Evolutionary conservation across 352 stramenopile species (phyloP), one percentile per base, ranked within the genome.

Genomic region (Globisporangium takayamanum): DNA sequence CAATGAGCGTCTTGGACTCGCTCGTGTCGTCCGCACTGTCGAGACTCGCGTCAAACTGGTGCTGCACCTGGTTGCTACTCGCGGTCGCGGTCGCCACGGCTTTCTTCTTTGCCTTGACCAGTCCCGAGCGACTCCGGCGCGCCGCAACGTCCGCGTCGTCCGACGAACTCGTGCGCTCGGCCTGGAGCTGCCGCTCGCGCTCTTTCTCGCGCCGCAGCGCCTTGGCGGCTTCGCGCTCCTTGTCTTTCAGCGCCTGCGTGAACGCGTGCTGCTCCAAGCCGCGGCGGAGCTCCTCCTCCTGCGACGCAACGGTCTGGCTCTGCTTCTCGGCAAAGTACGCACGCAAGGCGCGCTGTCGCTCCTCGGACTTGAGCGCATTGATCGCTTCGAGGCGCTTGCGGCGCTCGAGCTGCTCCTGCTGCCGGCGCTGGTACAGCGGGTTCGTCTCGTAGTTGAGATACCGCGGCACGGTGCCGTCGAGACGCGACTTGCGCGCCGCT

Each of bases 391-490:
- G 64, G 14, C 78, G 77, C 53, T 75, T 84, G 20, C 81, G 78
- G 20, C 81, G 81, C 42, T 91, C 77, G 16, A 80, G 55, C 57
- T 91, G 81, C 60, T 70, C 53, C 36, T 80, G 76, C 15, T 76
- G 69, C 56, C 80, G 73, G 28, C 74, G 67, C 30, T 62, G 60
- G 54, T 80, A 91, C 5, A 66, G 70, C 1, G 69, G 62, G 0
- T 61, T 65, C 11, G 79, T 80, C 53, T 74, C 59, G 63, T 89
- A 91, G 26, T 85, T 60, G 68, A 91, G 55, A 55, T 91, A 91
- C 15, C 81, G 76, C 12, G 81, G 78, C 12, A 73, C 56, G 0
- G 79, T 74, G 30, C 65, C 77, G 49, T 76, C 70, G 14, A 78
- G 60, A 30, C 79, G 80, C 26, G 74, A 77, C n/a, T 76, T 74